These are phyloP conservation scores for Coccomyxa sp. DNA, from an alignment of 139 green algal genomes.

Conservation along the genomic window DNA sequence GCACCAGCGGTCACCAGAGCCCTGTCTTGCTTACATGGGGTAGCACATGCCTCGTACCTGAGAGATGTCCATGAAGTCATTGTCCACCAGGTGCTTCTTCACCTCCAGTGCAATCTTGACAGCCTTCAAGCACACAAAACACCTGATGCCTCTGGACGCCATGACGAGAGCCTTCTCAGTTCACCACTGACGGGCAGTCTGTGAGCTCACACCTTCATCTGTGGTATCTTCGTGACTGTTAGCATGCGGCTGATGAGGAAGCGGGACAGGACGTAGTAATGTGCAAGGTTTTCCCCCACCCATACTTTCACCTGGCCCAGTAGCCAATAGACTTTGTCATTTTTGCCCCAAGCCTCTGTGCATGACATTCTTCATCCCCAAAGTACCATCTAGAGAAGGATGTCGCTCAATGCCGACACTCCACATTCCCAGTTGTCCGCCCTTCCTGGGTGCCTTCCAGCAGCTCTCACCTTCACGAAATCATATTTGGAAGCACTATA, in stretches of 20 bases:
- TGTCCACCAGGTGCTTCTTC: slow-evolving; percentile 93
- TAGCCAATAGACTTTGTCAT: background rate
- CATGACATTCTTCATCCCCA: background rate
- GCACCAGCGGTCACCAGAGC: no score
- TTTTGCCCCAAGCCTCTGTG: background rate
- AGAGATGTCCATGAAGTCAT: slow-evolving; percentile 62
- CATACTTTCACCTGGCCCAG: slow-evolving; percentile 70
- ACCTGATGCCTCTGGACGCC: background rate
- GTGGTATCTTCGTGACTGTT: slow-evolving; percentile 80
- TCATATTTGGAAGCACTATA: slow-evolving; percentile 66
- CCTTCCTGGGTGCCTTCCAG: background rate
- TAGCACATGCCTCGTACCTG: no score
- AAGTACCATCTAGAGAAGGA: background rate
- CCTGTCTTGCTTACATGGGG: no score
- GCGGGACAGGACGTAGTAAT: slow-evolving; percentile 92
- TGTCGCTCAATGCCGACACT: background rate
- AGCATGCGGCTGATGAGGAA: slow-evolving; percentile 89
- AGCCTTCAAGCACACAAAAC: slow-evolving; percentile 44
- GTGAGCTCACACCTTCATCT: slow-evolving; percentile 59
- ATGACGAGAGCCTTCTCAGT: background rate
- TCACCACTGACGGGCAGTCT: background rate
- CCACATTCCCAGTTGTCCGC: background rate
- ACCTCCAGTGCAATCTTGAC: slow-evolving; percentile 88
- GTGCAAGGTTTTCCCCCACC: slow-evolving; percentile 60
- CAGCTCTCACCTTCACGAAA: slow-evolving; percentile 60